These are phyloP conservation scores for Antrodiella citrinella DNA, from an alignment of 768 basidiomycete genomes.

Conservation along the genomic window DNA sequence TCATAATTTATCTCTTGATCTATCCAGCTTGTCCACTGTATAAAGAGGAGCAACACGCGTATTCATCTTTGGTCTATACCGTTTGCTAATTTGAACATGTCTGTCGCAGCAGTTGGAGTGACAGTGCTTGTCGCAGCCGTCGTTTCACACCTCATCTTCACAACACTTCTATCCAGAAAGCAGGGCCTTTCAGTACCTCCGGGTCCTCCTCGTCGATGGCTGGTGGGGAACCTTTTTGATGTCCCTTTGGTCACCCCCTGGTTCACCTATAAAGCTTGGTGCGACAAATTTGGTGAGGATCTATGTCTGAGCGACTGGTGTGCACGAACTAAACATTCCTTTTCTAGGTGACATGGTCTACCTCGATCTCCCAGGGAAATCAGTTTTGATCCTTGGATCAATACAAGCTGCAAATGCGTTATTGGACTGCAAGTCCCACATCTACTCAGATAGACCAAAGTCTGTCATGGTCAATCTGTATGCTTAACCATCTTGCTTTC, in stretches of 20 bases:
- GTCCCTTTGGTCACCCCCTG: conserved; percentile 10
- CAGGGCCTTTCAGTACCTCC: conserved; percentile 5
- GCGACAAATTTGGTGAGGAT: conserved; percentile 10
- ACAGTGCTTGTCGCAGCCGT: too few relatives aligned
- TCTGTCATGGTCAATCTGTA: neutral
- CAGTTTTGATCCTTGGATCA: neutral
- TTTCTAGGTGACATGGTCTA: neutral
- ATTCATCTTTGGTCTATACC: too few relatives aligned
- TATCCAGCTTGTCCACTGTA: too few relatives aligned
- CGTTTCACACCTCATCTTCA: too few relatives aligned
- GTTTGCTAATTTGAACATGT: too few relatives aligned
- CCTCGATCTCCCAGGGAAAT: neutral
- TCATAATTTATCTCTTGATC: too few relatives aligned
- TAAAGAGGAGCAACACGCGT: too few relatives aligned
- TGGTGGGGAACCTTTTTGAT: conserved; percentile 15
- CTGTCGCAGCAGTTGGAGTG: too few relatives aligned
- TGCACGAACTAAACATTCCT: too few relatives aligned
- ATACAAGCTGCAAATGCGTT: neutral
- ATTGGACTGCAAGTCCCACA: neutral
- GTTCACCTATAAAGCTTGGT: conserved; percentile 11
- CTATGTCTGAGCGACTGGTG: too few relatives aligned
- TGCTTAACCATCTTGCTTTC: neutral
- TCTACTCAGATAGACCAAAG: neutral
- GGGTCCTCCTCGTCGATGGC: conserved; percentile 8
- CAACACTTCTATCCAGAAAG: neutral